Conservation (phyloP, 345 rosid genomes). For the Erodium maritimum region DNA sequence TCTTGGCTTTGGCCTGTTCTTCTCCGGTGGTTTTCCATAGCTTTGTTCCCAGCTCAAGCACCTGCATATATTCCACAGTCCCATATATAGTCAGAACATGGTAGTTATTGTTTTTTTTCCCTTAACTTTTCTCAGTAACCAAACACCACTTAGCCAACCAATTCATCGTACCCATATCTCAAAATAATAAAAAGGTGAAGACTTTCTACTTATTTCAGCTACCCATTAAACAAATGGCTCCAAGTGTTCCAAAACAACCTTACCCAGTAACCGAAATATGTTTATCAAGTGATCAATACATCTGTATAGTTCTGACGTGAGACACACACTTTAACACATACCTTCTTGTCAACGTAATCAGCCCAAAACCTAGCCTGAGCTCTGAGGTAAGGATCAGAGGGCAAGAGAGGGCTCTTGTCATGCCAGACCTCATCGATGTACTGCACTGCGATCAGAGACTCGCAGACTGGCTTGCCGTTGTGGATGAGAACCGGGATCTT, state of each 20-base stretch:
- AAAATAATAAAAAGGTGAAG: too few species aligned
- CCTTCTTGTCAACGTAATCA: constrained; percentile 14
- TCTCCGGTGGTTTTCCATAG: constrained; percentile 13
- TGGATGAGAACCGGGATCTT: constrained; percentile 21
- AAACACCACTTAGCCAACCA: too few species aligned
- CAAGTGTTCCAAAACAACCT: too few species aligned
- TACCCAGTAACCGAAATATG: too few species aligned
- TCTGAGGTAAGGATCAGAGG: constrained; percentile 15
- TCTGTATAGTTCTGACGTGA: too few species aligned
- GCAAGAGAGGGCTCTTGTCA: constrained; percentile 11
- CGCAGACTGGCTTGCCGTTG: constrained; percentile 15
- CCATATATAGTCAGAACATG: background rate
- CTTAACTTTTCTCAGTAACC: too few species aligned
- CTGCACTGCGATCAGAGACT: constrained; percentile 13
- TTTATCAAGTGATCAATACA: too few species aligned
- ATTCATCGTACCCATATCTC: too few species aligned
- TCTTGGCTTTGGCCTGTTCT: constrained; percentile 16
- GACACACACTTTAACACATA: background rate
- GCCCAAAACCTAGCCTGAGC: constrained; percentile 26
- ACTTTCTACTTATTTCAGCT: too few species aligned
- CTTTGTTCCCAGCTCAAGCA: constrained; percentile 3
- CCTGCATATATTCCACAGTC: constrained; percentile 4
- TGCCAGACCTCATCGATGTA: constrained; percentile 19
- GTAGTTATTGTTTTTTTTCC: too few species aligned
- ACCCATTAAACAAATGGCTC: too few species aligned